These are phyloP conservation scores for Suhomyces faveliae DNA, from an alignment of 805 yeast species.

Conservation along the genomic window DNA sequence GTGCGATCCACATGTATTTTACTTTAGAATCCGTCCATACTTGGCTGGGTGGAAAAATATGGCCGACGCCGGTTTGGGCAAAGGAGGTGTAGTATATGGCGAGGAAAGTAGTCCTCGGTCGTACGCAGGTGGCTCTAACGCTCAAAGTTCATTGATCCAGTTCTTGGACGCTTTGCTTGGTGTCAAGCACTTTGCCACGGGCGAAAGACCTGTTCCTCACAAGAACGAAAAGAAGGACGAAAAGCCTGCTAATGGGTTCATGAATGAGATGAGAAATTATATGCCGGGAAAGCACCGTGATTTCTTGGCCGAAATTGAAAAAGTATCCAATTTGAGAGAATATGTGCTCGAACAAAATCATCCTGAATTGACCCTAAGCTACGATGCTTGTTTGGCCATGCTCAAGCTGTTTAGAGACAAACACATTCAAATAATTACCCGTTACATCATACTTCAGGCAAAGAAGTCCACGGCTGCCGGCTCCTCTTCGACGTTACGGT, in stretches of 20 bases:
- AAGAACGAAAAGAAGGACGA: slow-evolving; percentile 2
- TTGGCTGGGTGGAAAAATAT: slow-evolving; percentile 94
- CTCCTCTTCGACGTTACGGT: slow-evolving; percentile 57
- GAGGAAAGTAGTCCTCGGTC: slow-evolving; percentile 51
- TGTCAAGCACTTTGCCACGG: slow-evolving; percentile 78
- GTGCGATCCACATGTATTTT: slow-evolving; percentile 93
- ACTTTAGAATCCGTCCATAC: slow-evolving; percentile 81
- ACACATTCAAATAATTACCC: slow-evolving; percentile 88
- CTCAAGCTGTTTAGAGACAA: slow-evolving; percentile 85
- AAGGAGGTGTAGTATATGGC: slow-evolving; percentile 76
- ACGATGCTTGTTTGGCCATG: slow-evolving; percentile 89
- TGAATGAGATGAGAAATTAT: slow-evolving; percentile 80
- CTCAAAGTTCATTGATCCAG: slow-evolving; percentile 88
- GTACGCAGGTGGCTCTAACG: slow-evolving; percentile 90
- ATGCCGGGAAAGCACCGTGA: slow-evolving; percentile 88
- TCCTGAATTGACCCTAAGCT: slow-evolving; percentile 64
- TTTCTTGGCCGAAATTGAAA: slow-evolving; percentile 61
- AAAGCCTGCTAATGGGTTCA: slow-evolving; percentile 46
- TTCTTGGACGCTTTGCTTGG: slow-evolving; percentile 74
- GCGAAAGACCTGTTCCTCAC: slow-evolving; percentile 44
- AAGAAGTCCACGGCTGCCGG: slow-evolving; percentile 53
- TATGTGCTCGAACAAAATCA: slow-evolving; percentile 51
- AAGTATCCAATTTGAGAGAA: slow-evolving; percentile 59
- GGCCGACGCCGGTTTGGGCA: slow-evolving; percentile 74
- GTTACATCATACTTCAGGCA: slow-evolving; percentile 82